Percentiles rank a stretch among this genome's conserved stretches.
These are phyloP conservation scores for Populus davidiana DNA, from an alignment of 345 rosid genomes.

Conservation along the genomic window DNA sequence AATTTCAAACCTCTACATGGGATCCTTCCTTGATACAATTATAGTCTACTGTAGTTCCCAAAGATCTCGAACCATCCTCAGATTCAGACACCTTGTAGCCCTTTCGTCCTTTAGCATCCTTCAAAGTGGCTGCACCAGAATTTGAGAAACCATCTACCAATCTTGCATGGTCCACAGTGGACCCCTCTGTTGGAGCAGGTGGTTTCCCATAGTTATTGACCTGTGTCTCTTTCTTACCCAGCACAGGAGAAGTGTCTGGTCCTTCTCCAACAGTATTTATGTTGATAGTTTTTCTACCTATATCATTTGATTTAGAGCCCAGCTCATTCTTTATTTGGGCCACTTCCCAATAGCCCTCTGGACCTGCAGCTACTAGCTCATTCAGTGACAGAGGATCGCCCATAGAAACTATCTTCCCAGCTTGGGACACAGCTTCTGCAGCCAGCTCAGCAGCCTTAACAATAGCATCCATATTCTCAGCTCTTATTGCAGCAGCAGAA, in stretches of 20 bases:
- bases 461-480: conserved; percentile 88
- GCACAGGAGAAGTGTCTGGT: conserved; percentile 25
- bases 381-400: conserved; percentile 62
- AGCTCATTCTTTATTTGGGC: conserved; percentile 39
- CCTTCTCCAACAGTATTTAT: conserved; percentile 15
- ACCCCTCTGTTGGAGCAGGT: conserved; percentile 29
- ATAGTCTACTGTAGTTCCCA: conserved; percentile 31
- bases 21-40: conserved; percentile 65
- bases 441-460: conserved; percentile 96
- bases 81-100: conserved; percentile 44
- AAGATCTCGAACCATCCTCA: conserved; percentile 38
- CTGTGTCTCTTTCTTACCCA: conserved; percentile 34
- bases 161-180: conserved; percentile 41
- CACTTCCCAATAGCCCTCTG: conserved; percentile 68
- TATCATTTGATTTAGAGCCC: conserved; percentile 28
- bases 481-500: conserved; percentile 83
- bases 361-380: conserved; percentile 67
- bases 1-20: conserved; percentile 64
- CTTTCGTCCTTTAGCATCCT: conserved; percentile 43
- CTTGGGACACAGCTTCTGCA: conserved; percentile 89
- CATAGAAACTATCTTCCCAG: conserved; percentile 87
- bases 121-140: conserved; percentile 38
- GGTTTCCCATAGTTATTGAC: conserved; percentile 35
- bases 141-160: conserved; percentile 37
- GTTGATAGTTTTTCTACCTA: conserved; percentile 22